A percentile compares a stretch with the other conserved stretches of the same genome.
These are phyloP conservation scores for Salix koriyanagi DNA, from an alignment of 345 rosid species.

Conservation along the genomic window DNA sequence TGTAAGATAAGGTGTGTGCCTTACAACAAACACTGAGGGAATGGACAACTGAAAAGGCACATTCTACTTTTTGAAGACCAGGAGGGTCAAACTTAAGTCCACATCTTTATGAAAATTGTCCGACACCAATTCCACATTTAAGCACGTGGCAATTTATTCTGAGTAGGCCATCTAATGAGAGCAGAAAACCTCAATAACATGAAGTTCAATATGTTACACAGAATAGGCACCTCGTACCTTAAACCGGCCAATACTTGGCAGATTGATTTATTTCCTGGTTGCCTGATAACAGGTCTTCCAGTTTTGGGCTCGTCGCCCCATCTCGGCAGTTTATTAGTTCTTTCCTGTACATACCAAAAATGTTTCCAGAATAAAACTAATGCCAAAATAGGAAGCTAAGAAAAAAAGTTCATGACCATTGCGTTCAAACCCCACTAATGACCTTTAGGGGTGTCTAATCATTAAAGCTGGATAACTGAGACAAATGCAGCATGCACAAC, in stretches of 20 bases:
- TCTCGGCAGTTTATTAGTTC: not conserved
- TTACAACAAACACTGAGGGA: not conserved
- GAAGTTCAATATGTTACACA: not conserved
- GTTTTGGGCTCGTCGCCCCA: not conserved
- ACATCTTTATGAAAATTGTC: not conserved
- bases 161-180: not conserved
- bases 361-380: not conserved
- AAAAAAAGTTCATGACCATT: not conserved
- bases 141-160: not conserved
- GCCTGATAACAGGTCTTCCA: not conserved
- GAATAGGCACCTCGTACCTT: not conserved
- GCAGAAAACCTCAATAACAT: conserved; percentile 1
- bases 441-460: not conserved
- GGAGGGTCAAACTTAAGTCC: not conserved
- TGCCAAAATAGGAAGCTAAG: not conserved
- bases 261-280: not conserved
- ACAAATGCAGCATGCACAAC: not conserved
- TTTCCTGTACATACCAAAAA: conserved; percentile 1
- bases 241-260: not conserved
- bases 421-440: not conserved
- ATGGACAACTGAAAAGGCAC: not conserved
- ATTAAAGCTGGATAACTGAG: not conserved
- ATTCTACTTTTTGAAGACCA: conserved; percentile 1
- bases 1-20: not conserved
- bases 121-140: not conserved